phyloP scores from a whole-genome alignment of 2,329 filamentous ascomycete genomes.

The Fusarium keratoplasticum region DNA sequence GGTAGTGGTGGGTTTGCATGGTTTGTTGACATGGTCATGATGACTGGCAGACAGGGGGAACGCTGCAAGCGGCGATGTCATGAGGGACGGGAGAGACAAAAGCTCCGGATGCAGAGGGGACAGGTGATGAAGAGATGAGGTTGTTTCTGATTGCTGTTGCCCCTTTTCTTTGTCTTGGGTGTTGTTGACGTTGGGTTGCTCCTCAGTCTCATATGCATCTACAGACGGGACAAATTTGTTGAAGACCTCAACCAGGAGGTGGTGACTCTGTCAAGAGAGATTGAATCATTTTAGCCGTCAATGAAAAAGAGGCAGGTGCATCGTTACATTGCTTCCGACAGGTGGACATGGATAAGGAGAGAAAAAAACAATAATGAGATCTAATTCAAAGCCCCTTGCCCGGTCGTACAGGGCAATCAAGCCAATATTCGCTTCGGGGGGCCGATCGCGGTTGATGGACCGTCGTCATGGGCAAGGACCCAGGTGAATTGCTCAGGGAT shows the following conservation, averaged over 20 bases:
- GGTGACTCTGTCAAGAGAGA: not conserved
- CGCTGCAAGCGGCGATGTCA: slow-evolving; percentile 26
- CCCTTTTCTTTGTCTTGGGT: slow-evolving; percentile 21
- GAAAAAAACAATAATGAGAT: slow-evolving; percentile 4
- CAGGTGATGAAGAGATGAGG: slow-evolving; percentile 1
- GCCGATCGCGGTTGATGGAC: slow-evolving; percentile 27
- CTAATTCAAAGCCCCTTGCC: slow-evolving; percentile 18
- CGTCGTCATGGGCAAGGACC: slow-evolving; percentile 8
- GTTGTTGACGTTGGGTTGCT: not conserved
- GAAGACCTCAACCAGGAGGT: not conserved
- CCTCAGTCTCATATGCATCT: not conserved
- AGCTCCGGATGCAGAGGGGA: slow-evolving; percentile 9
- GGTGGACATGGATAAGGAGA: slow-evolving; percentile 3
- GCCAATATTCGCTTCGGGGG: slow-evolving; percentile 16
- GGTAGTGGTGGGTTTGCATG: slow-evolving; percentile 3
- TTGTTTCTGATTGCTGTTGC: slow-evolving; percentile 12
- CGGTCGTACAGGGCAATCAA: slow-evolving; percentile 38
- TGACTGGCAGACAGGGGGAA: slow-evolving; percentile 37
- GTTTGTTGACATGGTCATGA: slow-evolving; percentile 30
- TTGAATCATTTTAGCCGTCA: not conserved
- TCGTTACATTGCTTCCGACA: not conserved
- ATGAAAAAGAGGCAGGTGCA: slow-evolving; percentile 6
- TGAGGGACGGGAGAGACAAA: slow-evolving; percentile 22
- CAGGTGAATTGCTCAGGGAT: not conserved
- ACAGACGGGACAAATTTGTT: not conserved